Conservation (phyloP, 2,329 filamentous ascomycete genomes). For the Aschersonia sp. region DNA sequence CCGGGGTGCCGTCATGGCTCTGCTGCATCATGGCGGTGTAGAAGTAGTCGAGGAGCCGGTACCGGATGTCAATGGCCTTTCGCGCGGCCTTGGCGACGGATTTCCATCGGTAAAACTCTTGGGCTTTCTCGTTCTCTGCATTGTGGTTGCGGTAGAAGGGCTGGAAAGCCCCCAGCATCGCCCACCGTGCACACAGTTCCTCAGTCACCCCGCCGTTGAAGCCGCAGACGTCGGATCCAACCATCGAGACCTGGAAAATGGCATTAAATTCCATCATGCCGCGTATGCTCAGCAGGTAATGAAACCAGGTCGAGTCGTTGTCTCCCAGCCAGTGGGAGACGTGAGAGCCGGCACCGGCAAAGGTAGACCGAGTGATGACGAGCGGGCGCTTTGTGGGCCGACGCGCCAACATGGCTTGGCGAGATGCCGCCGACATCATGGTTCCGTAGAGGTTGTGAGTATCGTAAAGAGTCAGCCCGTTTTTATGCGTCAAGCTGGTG, state of each 20-base stretch:
- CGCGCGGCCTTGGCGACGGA: constrained; percentile 45
- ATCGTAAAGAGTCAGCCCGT: constrained; percentile 56
- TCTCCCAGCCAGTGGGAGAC: constrained; percentile 45
- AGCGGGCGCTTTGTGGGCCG: constrained; percentile 51
- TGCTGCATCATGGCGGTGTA: constrained; percentile 56
- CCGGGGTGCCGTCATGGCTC: constrained; percentile 40
- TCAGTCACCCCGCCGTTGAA: constrained; percentile 50
- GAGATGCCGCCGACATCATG: constrained; percentile 57
- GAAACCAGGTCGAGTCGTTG: constrained; percentile 31
- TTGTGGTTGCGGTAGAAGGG: constrained; percentile 58
- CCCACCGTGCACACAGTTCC: constrained; percentile 51
- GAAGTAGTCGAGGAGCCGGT: constrained; percentile 58
- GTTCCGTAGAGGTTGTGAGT: constrained; percentile 66
- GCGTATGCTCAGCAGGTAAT: constrained; percentile 43
- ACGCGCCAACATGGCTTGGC: constrained; percentile 49
- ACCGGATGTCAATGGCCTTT: constrained; percentile 53
- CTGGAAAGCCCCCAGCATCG: constrained; percentile 48
- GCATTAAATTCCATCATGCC: constrained; percentile 46
- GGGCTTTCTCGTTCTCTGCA: constrained; percentile 22
- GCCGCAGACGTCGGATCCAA: constrained; percentile 63
- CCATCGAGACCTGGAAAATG: constrained; percentile 55
- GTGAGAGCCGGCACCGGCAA: constrained; percentile 54
- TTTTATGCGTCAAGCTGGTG: constrained; percentile 53
- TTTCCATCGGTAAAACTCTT: constrained; percentile 56
- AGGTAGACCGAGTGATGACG: constrained; percentile 63